Percentiles rank a stretch among this genome's conserved stretches.
Conservation (phyloP, 441 rosid species). For the Populus tomentosa region DNA sequence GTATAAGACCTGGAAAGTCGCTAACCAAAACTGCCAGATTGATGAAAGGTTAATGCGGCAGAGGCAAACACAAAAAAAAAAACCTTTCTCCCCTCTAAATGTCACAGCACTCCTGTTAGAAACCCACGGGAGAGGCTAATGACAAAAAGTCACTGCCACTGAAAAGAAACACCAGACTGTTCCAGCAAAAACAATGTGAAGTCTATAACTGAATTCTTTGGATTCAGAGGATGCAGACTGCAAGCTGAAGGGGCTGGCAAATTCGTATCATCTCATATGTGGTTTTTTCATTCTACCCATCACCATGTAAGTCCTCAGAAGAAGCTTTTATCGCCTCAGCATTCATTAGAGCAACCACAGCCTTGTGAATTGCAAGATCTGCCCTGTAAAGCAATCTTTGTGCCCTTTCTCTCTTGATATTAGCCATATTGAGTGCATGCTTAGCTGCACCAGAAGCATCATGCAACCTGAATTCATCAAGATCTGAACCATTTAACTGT, state of each 20-base stretch:
- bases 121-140: slow-evolving; percentile 8
- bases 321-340: slow-evolving; percentile 79
- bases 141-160: not conserved
- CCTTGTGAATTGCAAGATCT: slow-evolving; percentile 86
- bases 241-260: slow-evolving; percentile 19
- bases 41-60: slow-evolving; percentile 16
- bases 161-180: slow-evolving; percentile 1
- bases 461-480: slow-evolving; percentile 56
- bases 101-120: slow-evolving; percentile 12
- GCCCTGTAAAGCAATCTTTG: slow-evolving; percentile 72
- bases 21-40: slow-evolving; percentile 20
- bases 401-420: slow-evolving; percentile 77
- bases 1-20: slow-evolving; percentile 17
- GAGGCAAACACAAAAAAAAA: not conserved
- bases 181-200: slow-evolving; percentile 10
- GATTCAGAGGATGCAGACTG: slow-evolving; percentile 3
- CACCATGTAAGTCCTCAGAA: slow-evolving; percentile 34
- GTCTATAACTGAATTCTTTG: not conserved
- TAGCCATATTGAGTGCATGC: slow-evolving; percentile 63
- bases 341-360: slow-evolving; percentile 76
- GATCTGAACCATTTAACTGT: slow-evolving; percentile 43
- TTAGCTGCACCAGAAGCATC: slow-evolving; percentile 74
- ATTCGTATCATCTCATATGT: slow-evolving; percentile 14
- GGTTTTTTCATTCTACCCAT: slow-evolving; percentile 21
- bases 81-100: slow-evolving; percentile 7